Evolutionary conservation across 805 yeast species (phyloP).

Genomic region (Saturnispora dispora): DNA sequence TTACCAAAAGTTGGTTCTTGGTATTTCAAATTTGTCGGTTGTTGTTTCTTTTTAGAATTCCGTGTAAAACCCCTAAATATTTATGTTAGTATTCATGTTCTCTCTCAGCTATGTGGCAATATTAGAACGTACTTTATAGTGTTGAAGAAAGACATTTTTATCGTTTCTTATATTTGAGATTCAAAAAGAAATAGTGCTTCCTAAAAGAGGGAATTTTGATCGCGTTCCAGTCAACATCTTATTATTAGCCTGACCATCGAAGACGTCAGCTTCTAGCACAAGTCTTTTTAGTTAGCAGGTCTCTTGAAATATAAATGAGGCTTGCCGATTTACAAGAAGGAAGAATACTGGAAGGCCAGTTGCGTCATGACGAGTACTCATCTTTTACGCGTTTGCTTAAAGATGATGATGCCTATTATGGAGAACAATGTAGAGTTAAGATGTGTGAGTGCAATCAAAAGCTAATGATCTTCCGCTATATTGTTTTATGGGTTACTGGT

Average conservation of each 20-base stretch:
- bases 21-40: conserved; percentile 15
- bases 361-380: background rate
- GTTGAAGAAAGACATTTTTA: conserved; percentile 31
- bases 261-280: background rate
- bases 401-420: background rate
- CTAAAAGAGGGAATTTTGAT: conserved; percentile 2
- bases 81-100: background rate
- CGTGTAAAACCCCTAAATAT: conserved; percentile 49
- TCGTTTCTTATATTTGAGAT: background rate
- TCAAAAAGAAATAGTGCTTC: background rate
- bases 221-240: background rate
- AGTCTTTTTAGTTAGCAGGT: background rate
- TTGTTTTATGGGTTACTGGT: conserved; percentile 43
- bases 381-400: background rate
- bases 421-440: conserved; percentile 10
- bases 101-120: background rate
- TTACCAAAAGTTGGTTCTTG: conserved; percentile 13
- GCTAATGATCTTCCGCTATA: conserved; percentile 23
- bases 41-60: conserved; percentile 27
- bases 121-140: conserved; percentile 27
- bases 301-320: background rate
- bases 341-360: background rate
- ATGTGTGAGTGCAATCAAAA: conserved; percentile 18
- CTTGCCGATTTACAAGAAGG: background rate
- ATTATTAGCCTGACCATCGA: background rate